Conservation (phyloP, 2,329 filamentous ascomycete genomes). For the Cercospora zeina region DNA sequence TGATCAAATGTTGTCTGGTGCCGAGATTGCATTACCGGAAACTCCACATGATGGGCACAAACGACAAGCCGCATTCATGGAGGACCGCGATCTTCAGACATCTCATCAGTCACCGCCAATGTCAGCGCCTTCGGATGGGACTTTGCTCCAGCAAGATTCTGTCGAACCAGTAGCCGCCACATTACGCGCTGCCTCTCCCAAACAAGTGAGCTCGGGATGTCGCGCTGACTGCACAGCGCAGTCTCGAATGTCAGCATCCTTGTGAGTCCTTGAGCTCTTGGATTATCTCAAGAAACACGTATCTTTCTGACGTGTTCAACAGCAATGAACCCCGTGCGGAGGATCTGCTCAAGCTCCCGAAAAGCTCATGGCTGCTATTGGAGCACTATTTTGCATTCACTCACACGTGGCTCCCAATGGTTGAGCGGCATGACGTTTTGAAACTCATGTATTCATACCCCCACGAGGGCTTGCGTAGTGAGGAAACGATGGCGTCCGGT, state of each 20-base stretch:
- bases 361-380: slow-evolving; percentile 61
- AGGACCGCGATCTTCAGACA: slow-evolving; percentile 1
- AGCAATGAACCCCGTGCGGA: not conserved
- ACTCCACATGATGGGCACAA: not conserved
- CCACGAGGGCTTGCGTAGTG: slow-evolving; percentile 43
- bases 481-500: slow-evolving; percentile 38
- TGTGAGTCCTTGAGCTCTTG: not conserved
- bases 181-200: not conserved
- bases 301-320: slow-evolving; percentile 1
- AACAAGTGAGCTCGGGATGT: not conserved
- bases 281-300: not conserved
- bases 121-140: slow-evolving; percentile 25
- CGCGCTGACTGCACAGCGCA: not conserved
- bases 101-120: slow-evolving; percentile 28
- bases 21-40: slow-evolving; percentile 30
- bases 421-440: slow-evolving; percentile 65
- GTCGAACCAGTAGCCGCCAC: not conserved
- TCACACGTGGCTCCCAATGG: slow-evolving; percentile 73
- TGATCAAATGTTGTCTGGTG: slow-evolving; percentile 59
- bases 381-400: slow-evolving; percentile 75
- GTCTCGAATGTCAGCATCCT: too few relatives aligned
- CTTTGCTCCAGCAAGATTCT: slow-evolving; percentile 7
- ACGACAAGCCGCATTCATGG: not conserved
- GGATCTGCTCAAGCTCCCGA: slow-evolving; percentile 46
- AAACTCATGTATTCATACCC: slow-evolving; percentile 59